Conservation (phyloP, 2,329 filamentous ascomycete species). For the Fusarium devonianum region DNA sequence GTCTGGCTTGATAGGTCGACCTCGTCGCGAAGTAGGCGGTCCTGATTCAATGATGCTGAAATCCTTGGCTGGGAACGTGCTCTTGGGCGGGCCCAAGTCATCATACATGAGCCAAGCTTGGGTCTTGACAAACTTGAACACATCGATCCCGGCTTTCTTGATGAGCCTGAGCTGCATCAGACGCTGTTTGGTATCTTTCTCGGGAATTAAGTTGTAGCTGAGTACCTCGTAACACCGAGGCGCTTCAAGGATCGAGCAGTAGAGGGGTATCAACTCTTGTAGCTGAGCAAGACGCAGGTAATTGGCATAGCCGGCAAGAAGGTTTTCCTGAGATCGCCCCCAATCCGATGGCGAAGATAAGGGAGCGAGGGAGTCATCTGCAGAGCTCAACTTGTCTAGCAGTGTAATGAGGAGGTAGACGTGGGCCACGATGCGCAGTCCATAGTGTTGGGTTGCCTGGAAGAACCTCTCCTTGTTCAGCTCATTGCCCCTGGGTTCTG, state of each 20-base stretch:
- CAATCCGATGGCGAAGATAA: conserved; percentile 30
- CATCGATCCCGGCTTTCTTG: conserved; percentile 75
- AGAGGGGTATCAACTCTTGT: conserved; percentile 82
- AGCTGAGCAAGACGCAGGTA: conserved; percentile 76
- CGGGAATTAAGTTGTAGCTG: conserved; percentile 76
- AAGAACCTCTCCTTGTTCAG: conserved; percentile 58
- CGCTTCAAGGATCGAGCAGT: conserved; percentile 78
- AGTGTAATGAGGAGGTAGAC: conserved; percentile 70
- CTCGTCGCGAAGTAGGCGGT: conserved; percentile 48
- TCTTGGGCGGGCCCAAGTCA: conserved; percentile 49
- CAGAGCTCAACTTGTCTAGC: conserved; percentile 63
- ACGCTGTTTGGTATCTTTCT: conserved; percentile 71
- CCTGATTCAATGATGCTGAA: conserved; percentile 61
- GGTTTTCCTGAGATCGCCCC: conserved; percentile 70
- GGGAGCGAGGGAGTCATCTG: conserved; percentile 21
- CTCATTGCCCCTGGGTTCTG: conserved; percentile 40
- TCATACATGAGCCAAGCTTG: conserved; percentile 65
- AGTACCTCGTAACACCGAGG: conserved; percentile 74
- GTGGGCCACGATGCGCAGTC: conserved; percentile 74
- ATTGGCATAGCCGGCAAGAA: conserved; percentile 83
- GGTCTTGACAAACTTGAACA: conserved; percentile 74
- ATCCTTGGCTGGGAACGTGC: conserved; percentile 50
- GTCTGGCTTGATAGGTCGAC: conserved; percentile 71
- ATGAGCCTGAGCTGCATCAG: conserved; percentile 76
- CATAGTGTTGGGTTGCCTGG: conserved; percentile 64